Percentiles rank a stretch among this genome's conserved stretches.
Evolutionary conservation across 2,329 filamentous ascomycete genomes (phyloP).

Genomic region (Penicillium glabrum): DNA sequence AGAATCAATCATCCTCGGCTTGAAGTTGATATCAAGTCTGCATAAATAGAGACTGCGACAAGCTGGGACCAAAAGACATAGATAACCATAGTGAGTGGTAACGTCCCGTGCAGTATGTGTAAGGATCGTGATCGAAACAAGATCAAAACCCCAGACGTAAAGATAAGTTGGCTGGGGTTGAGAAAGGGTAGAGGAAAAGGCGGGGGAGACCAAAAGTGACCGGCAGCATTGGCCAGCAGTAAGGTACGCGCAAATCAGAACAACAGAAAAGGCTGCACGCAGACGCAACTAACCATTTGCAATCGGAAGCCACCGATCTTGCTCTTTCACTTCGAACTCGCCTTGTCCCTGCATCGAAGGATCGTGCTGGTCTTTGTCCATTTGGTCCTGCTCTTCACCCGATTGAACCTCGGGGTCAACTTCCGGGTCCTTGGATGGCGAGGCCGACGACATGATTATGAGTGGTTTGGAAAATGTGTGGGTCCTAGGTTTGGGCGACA

Average conservation of each 20-base stretch:
- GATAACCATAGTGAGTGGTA: background rate
- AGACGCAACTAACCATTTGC: conserved; percentile 88
- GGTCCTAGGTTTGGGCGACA: conserved; percentile 34
- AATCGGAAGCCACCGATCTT: conserved; percentile 99
- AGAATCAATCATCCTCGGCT: conserved; percentile 10
- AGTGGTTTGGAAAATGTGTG: conserved; percentile 38
- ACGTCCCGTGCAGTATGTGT: background rate
- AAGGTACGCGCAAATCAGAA: conserved; percentile 56
- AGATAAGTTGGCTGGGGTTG: background rate
- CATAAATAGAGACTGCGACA: background rate
- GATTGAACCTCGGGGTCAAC: conserved; percentile 91
- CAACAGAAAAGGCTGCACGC: conserved; percentile 35
- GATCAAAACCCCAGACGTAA: background rate
- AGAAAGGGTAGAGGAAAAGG: conserved; percentile 10
- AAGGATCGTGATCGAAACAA: background rate
- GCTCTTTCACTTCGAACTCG: conserved; percentile 99
- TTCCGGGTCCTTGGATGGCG: conserved; percentile 83
- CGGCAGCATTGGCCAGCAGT: conserved; percentile 28
- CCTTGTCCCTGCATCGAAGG: conserved; percentile 69
- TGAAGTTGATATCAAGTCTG: background rate
- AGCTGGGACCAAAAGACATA: background rate
- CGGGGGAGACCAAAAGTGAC: conserved; percentile 29
- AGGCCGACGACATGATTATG: conserved; percentile 95
- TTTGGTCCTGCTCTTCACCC: conserved; percentile 86
- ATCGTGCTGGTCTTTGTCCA: conserved; percentile 70